Base-by-base conservation (phyloP, 768 basidiomycete genomes). In the Serendipita sp. region DNA sequence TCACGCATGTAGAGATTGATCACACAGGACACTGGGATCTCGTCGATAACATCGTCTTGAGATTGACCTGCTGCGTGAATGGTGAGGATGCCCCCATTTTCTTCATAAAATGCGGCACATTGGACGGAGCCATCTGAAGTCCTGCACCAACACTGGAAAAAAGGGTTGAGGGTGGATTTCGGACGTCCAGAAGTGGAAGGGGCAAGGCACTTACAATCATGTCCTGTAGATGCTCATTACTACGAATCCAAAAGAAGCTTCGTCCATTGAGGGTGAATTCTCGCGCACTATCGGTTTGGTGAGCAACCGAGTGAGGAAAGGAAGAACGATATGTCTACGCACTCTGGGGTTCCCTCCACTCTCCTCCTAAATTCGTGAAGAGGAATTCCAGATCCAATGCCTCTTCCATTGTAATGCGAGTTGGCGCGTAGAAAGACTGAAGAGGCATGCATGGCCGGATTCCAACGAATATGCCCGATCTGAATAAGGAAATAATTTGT, bases 401-500 rank as follows among this genome's bases (percentile, higher is more conserved):
- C 36, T 27, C 55, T 23, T 18, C 55, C 55, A 60, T 60, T 60
- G 55, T 33, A 60, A 36, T 27, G 34, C 10, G 55, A 10, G 36
- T 60, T 60, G 10, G 55, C 55, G 4, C 55, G 27, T n/a, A 60
- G 18, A 34, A 60, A 60, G 4, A 60, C 34, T 4, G 55, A 60
- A 37, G 55, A 60, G 27, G 27, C 16, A n/a, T 60, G 55, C 55
- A 60, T 60, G 16, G 55, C 36, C 33, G 36, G 27, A 10, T 36
- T 31, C 55, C 55, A 60, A 29, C 55, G 55, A 33, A 60, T 60
- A 37, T 60, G 55, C 4, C 55, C 55, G 34, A 60, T 60, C 55
- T 60, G 36, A 37, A 52, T 31, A 18, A 52, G 16, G 1, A 52
- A 8, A 40, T 40, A 23, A 23, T 23, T 23, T 40, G 13, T 40